phyloP scores from a whole-genome alignment of 208 protist species.

The Trypanosoma brucei region DNA sequence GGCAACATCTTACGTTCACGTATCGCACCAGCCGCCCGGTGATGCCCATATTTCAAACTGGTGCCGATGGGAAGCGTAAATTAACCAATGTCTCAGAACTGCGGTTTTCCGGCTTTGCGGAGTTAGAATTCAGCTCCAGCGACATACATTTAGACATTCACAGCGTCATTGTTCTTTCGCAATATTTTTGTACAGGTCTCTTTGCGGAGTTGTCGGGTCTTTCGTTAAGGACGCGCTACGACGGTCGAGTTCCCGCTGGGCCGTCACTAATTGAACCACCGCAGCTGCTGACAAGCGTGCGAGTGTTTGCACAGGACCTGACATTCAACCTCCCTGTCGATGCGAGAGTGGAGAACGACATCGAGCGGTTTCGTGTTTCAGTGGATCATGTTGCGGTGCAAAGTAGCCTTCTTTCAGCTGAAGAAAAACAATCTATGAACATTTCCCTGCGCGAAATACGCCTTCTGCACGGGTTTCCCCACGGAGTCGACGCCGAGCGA shows the following conservation, averaged over 20 bases:
- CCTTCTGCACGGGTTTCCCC: constrained; percentile 29
- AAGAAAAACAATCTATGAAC: constrained; percentile 56
- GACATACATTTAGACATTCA: constrained; percentile 61
- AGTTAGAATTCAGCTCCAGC: constrained; percentile 62
- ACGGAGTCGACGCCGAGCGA: not conserved
- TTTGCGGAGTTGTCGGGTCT: constrained; percentile 52
- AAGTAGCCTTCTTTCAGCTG: constrained; percentile 55
- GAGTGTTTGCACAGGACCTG: constrained; percentile 55
- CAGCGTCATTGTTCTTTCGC: constrained; percentile 66
- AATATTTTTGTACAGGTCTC: constrained; percentile 67
- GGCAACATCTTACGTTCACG: constrained; percentile 53
- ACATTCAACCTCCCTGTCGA: constrained; percentile 65
- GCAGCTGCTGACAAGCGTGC: constrained; percentile 67
- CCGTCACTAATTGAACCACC: constrained; percentile 38
- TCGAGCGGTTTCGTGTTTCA: constrained; percentile 41
- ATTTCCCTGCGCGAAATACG: constrained; percentile 64
- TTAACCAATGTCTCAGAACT: constrained; percentile 70
- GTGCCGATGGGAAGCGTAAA: constrained; percentile 41
- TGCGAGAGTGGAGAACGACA: constrained; percentile 22
- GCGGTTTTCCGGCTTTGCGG: constrained; percentile 66
- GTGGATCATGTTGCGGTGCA: constrained; percentile 55
- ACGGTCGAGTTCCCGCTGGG: constrained; percentile 31
- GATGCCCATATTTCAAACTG: constrained; percentile 64
- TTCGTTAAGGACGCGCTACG: constrained; percentile 65
- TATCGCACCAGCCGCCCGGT: constrained; percentile 69